Conservation (phyloP, 768 basidiomycete genomes). For the Tricholoma hemisulphureum region DNA sequence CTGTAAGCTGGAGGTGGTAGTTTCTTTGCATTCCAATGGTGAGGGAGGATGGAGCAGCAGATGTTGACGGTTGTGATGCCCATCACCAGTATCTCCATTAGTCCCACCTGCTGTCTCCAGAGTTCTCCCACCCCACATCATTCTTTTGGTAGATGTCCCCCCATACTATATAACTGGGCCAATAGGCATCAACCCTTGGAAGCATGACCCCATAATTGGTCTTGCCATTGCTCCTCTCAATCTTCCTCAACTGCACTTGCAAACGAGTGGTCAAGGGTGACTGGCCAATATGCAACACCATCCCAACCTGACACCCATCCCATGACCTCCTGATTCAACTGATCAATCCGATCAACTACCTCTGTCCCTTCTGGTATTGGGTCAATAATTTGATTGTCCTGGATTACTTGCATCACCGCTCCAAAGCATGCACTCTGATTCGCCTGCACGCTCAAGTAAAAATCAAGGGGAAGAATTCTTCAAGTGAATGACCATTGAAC, state of each 20-base stretch:
- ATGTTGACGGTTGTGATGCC: not conserved
- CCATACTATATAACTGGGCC: not conserved
- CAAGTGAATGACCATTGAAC: not conserved
- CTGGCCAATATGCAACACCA: not conserved
- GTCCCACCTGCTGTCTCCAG: constrained; percentile 1
- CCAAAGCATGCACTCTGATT: not conserved
- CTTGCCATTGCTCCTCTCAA: not conserved
- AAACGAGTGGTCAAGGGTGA: not conserved
- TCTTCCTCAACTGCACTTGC: not conserved
- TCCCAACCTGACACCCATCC: not conserved
- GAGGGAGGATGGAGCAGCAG: not conserved
- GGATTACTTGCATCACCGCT: not conserved
- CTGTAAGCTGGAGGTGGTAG: not conserved
- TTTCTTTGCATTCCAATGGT: not conserved
- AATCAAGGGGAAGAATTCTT: not conserved
- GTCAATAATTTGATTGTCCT: not conserved
- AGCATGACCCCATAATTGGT: constrained; percentile 1
- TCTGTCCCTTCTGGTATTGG: not conserved
- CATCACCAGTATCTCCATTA: constrained; percentile 5
- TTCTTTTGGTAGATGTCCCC: not conserved
- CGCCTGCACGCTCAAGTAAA: not conserved
- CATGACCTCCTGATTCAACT: not conserved
- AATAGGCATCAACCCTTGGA: not conserved
- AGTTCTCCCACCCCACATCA: not conserved
- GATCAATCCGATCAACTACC: not conserved